phyloP scores from a whole-genome alignment of 2,329 filamentous ascomycete species.

The Colletotrichum spaethianum region DNA sequence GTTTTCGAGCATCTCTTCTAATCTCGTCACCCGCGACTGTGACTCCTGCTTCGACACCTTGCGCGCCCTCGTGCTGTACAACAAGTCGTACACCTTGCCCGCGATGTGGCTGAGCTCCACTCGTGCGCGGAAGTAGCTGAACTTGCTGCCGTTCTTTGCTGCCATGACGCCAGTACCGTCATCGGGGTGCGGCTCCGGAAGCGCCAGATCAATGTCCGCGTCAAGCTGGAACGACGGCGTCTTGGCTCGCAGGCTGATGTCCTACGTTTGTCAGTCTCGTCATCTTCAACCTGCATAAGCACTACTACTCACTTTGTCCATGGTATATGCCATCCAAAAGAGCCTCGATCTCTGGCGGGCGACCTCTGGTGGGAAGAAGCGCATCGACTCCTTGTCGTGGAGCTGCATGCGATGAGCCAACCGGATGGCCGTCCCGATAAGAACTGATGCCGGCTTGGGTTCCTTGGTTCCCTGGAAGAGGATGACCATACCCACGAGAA shows the following conservation, averaged over 20 bases:
- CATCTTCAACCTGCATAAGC: too few relatives aligned
- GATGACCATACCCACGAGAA: conserved; percentile 55
- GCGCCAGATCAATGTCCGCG: conserved; percentile 56
- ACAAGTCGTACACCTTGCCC: conserved; percentile 57
- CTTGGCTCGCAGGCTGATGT: conserved; percentile 54
- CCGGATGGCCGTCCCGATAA: conserved; percentile 56
- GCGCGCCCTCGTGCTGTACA: conserved; percentile 47
- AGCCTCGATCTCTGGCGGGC: conserved; percentile 53
- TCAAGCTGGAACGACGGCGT: conserved; percentile 57
- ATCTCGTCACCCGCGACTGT: conserved; percentile 46
- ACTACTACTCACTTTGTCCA: conserved; percentile 53
- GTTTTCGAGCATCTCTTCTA: conserved; percentile 52
- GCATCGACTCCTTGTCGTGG: conserved; percentile 48
- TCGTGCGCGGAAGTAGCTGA: conserved; percentile 57
- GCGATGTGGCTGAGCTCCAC: conserved; percentile 58
- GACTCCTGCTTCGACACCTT: conserved; percentile 50
- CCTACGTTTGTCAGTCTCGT: conserved; percentile 40
- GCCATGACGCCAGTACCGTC: conserved; percentile 53
- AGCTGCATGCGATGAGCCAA: conserved; percentile 54
- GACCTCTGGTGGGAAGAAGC: conserved; percentile 48
- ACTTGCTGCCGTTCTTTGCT: conserved; percentile 51
- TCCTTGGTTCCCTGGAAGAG: conserved; percentile 56
- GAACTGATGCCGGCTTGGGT: conserved; percentile 53
- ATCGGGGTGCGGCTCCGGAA: conserved; percentile 48
- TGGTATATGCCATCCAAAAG: conserved; percentile 58